Evolutionary conservation across 805 yeast species (phyloP).

Genomic region (Cyberlindnera xylosilytica): DNA sequence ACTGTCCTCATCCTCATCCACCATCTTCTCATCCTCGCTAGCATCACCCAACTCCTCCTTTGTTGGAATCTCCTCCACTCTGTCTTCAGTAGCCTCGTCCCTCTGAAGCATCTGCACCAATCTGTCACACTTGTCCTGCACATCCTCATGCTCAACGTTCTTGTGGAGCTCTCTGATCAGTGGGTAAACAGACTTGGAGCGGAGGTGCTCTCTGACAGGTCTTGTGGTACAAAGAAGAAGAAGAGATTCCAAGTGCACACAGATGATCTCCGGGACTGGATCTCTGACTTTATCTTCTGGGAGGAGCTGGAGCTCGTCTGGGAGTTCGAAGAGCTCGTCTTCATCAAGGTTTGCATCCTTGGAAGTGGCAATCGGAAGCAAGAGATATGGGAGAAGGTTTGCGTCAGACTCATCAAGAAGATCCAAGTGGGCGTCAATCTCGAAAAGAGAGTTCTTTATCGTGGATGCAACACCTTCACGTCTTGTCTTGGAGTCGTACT

Average conservation of each 20-base stretch:
- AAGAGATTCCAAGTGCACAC: constrained; percentile 75
- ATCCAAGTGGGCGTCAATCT: constrained; percentile 60
- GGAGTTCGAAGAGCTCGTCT: constrained; percentile 84
- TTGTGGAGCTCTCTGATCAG: constrained; percentile 83
- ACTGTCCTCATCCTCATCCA: constrained; percentile 16
- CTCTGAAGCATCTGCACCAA: constrained; percentile 89
- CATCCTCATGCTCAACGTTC: constrained; percentile 41
- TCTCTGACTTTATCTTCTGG: constrained; percentile 78
- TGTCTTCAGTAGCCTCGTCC: constrained; percentile 61
- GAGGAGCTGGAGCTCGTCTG: constrained; percentile 81
- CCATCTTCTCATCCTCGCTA: constrained; percentile 31
- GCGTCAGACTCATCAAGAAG: constrained; percentile 59
- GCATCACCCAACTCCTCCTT: constrained; percentile 44
- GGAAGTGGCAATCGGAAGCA: constrained; percentile 79
- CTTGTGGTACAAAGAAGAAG: constrained; percentile 76
- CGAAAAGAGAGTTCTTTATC: constrained; percentile 85
- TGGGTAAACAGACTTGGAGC: constrained; percentile 83
- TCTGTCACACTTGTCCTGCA: constrained; percentile 74
- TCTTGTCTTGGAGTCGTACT: constrained; percentile 71
- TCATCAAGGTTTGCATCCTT: constrained; percentile 66
- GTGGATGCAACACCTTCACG: constrained; percentile 93
- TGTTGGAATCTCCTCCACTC: constrained; percentile 45
- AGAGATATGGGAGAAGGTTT: constrained; percentile 75
- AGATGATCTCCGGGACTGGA: constrained; percentile 58
- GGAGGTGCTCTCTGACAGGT: constrained; percentile 67